Conservation (phyloP, 257 asterid species). For the Petrea volubilis region DNA sequence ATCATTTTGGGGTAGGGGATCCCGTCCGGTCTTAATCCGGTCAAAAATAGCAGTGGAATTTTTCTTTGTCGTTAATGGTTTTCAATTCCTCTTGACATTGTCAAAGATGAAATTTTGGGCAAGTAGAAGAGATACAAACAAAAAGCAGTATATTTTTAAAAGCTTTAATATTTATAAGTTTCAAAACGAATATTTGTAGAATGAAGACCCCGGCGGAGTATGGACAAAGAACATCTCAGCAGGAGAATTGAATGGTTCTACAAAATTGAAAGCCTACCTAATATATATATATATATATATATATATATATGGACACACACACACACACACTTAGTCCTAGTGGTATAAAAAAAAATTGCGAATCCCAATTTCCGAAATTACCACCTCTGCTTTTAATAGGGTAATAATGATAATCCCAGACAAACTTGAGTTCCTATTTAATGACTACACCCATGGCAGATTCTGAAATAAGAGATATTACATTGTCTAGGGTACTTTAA, state of each 20-base stretch:
- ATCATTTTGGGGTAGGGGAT: too few relatives aligned
- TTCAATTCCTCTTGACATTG: slow-evolving; percentile 2
- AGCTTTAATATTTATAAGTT: too few relatives aligned
- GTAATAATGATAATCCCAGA: neutral
- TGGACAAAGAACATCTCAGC: slow-evolving; percentile 7
- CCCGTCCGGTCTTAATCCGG: neutral
- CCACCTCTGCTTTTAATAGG: neutral
- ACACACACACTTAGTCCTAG: too few relatives aligned
- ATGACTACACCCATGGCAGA: neutral
- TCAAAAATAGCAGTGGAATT: neutral
- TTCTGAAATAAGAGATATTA: neutral
- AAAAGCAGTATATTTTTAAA: neutral
- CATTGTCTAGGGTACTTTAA: too few relatives aligned
- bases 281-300: neutral
- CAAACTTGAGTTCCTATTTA: neutral
- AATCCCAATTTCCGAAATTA: neutral
- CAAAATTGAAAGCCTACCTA: neutral
- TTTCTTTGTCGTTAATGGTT: neutral
- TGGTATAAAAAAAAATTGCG: neutral
- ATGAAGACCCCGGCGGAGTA: neutral
- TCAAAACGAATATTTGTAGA: neutral
- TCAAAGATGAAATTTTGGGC: slow-evolving; percentile 6
- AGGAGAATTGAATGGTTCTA: neutral
- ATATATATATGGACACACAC: too few relatives aligned
- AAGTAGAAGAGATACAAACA: neutral